Conservation (phyloP, 352 stramenopile species). For the Phytopythium cucurbitacearum region DNA sequence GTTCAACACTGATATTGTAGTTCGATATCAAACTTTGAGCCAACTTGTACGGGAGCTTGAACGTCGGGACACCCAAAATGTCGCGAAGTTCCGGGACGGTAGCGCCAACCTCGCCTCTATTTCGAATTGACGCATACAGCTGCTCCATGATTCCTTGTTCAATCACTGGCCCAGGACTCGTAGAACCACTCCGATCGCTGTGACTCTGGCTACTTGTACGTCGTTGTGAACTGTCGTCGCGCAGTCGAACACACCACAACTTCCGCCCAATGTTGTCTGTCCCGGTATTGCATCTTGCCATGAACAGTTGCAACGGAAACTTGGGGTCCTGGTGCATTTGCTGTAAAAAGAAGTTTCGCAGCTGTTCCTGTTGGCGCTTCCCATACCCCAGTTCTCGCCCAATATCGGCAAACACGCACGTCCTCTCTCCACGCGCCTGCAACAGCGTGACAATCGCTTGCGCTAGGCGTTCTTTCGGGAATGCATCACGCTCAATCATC, state of each 20-base stretch:
- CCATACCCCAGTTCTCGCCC: slow-evolving; percentile 70
- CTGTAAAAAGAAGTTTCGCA: slow-evolving; percentile 81
- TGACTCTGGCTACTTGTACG: not conserved
- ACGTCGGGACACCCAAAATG: slow-evolving; percentile 72
- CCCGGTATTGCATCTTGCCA: slow-evolving; percentile 70
- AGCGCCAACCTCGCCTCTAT: slow-evolving; percentile 37
- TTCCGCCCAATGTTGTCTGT: slow-evolving; percentile 60
- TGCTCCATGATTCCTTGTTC: slow-evolving; percentile 82
- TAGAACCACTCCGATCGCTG: not conserved
- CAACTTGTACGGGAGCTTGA: slow-evolving; percentile 80
- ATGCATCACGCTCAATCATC: slow-evolving; percentile 43
- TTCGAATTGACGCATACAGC: slow-evolving; percentile 58
- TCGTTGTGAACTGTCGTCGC: slow-evolving; percentile 7
- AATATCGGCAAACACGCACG: slow-evolving; percentile 83
- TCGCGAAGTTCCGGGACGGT: slow-evolving; percentile 81
- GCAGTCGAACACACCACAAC: slow-evolving; percentile 72
- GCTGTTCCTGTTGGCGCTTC: slow-evolving; percentile 76
- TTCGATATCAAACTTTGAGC: slow-evolving; percentile 75
- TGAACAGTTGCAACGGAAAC: slow-evolving; percentile 78
- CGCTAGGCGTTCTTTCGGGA: slow-evolving; percentile 59
- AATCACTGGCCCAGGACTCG: slow-evolving; percentile 35
- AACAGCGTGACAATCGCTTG: slow-evolving; percentile 66
- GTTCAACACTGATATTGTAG: slow-evolving; percentile 73
- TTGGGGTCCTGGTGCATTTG: slow-evolving; percentile 48
- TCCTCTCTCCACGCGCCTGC: slow-evolving; percentile 50